Base-by-base conservation (phyloP, 2,329 filamentous ascomycete genomes). In the Claviceps monticola region DNA sequence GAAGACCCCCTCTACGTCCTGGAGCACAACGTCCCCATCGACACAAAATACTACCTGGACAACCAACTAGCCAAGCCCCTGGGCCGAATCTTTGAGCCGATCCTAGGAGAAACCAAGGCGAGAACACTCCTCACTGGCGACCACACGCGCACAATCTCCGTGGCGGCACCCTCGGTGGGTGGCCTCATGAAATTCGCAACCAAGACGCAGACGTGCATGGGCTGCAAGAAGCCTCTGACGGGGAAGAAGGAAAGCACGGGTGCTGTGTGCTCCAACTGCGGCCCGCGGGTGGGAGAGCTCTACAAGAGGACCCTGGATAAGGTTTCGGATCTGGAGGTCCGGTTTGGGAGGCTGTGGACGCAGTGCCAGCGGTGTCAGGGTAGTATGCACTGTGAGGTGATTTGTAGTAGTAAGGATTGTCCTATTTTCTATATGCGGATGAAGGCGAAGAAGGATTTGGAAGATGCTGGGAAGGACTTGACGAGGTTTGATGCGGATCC, bases 361-460 rank as follows among this genome's bases (percentile, higher is more conserved):
- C 48, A 50, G 42, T 50, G 48, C 19, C 48, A 50, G n/a, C 48
- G 48, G 16, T 50, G 48, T 34, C 48, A 50, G n/a, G 48, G 48
- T 8, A 96, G 89, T 71, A 86, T 98, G 78, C 93, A 98, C 71
- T 93, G 88, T 66, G 93, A 98, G 68, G 94, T 98, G 51, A 97
- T 98, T 60, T 98, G 93, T 73, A 90, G 85, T 56, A 50, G 48
- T 6, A 50, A 50, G 21, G 48, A 50, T 5, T 50, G 48, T 13
- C 48, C 48, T 1, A 98, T 98, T 62, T 98, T 98, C 69, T 98
- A 98, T 68, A 98, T 98, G 93, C 83, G 93, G 4, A 98, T 98
- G 93, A 98, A 98, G 76, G 91, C 91, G 36, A 95, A 96, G 78
- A 98, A 98, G 74, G 93, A 98, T 66, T 83, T 97, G 41, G 91